A percentile compares a stretch with the other conserved stretches of the same genome.
Evolutionary conservation across 305 asterid species (phyloP).

Genomic region (Petunia hybrid): DNA sequence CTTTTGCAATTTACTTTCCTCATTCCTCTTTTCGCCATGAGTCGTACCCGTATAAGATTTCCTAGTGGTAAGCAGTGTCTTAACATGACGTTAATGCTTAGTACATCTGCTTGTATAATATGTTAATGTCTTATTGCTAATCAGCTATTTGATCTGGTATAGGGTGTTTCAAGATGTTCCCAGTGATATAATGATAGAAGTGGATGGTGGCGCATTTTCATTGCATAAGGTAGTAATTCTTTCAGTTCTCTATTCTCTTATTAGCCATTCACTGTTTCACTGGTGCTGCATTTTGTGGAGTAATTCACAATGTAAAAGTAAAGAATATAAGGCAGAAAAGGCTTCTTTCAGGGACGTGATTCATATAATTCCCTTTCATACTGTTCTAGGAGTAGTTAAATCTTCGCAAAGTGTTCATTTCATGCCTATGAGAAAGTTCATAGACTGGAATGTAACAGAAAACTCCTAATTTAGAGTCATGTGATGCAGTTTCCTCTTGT

Average conservation of each 20-base stretch:
- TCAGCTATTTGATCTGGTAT: slow-evolving; percentile 30
- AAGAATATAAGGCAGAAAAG: neutral
- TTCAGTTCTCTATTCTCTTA: neutral
- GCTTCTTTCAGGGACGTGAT: neutral
- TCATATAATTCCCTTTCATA: neutral
- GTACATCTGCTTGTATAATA: neutral
- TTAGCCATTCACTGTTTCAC: neutral
- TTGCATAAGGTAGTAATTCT: slow-evolving; percentile 83
- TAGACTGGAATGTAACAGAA: neutral
- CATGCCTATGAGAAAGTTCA: neutral
- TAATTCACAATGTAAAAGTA: neutral
- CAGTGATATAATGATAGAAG: slow-evolving; percentile 76
- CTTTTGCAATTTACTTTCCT: neutral
- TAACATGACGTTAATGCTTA: neutral
- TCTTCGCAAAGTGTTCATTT: neutral
- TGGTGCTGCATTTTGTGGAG: neutral
- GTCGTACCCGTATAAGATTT: neutral
- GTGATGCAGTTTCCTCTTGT: slow-evolving; percentile 87
- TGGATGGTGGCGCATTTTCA: slow-evolving; percentile 67
- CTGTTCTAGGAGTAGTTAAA: neutral
- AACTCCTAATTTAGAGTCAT: slow-evolving; percentile 15
- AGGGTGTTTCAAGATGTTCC: slow-evolving; percentile 96
- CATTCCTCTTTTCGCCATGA: neutral
- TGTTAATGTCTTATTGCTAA: slow-evolving; percentile 9
- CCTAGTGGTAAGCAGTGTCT: neutral